phyloP scores from a whole-genome alignment of 306 rosid species.

The Amphicarpaea edgeworthii region DNA sequence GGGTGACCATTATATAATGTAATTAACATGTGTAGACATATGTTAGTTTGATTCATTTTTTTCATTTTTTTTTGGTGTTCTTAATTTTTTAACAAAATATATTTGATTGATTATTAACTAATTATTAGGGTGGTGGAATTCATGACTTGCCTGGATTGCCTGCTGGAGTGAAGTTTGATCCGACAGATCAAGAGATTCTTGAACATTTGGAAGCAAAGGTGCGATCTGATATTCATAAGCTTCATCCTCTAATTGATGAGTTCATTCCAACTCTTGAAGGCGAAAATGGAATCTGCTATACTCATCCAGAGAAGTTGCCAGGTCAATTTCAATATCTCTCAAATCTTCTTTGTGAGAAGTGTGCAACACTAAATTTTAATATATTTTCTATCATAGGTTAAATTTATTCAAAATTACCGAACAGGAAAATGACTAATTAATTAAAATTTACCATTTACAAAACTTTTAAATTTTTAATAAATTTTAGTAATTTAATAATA shows the following conservation, averaged over 20 bases:
- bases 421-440: too few species aligned
- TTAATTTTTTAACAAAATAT: neutral
- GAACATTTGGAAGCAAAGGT: conserved; percentile 80
- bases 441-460: too few species aligned
- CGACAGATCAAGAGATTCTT: conserved; percentile 79
- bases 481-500: too few species aligned
- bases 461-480: too few species aligned
- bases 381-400: too few species aligned
- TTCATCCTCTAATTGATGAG: conserved; percentile 77
- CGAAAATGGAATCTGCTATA: conserved; percentile 79
- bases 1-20: neutral
- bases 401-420: too few species aligned
- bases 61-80: neutral
- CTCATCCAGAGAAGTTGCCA: conserved; percentile 83
- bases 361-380: too few species aligned
- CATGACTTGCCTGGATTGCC: conserved; percentile 77
- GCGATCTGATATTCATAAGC: conserved; percentile 64
- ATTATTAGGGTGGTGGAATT: conserved; percentile 54
- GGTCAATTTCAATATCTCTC: conserved; percentile 43
- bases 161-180: conserved; percentile 87
- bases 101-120: conserved; percentile 2
- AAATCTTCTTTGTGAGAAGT: neutral
- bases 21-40: too few species aligned
- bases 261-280: conserved; percentile 80
- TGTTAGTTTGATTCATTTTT: neutral